Base-by-base conservation (phyloP, 495 filamentous ascomycete genomes). In the Sphaerosporella brunnea region DNA sequence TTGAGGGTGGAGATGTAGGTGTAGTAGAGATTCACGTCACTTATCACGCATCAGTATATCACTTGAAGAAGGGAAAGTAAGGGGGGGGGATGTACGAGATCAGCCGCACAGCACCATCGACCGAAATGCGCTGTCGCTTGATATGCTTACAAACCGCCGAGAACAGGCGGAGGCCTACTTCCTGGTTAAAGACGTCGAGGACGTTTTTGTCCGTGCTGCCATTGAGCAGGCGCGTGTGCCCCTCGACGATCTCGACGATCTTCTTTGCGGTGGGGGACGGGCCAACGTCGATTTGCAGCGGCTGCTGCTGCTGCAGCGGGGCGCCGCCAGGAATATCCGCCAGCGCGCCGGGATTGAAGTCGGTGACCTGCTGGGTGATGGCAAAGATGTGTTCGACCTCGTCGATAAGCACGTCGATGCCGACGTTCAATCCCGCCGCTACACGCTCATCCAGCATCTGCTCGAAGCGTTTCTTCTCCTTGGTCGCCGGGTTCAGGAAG, bases 401-500 rank as follows among this genome's bases (percentile, higher is more conserved):
- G 53, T 90, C 85, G 80, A 99, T 95, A 40, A 99, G 73, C 23
- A 94, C 92, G 57, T 96, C 87, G 54, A 99, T 95, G 45, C 92
- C 92, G 66, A 90, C 92, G 60, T 93, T 94, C 51, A 99, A 66
- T 5, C 92, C 92, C 23, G 90, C 85, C 1, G 92, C 92, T 18
- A 99, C 92, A 43, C 83, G 79, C 65, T 96, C 92, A 60, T 99
- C 92, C 8, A 99, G 77, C 80, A 94, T 93, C 64, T 96, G 87
- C 68, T 99, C 92, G 51, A 99, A 99, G 38, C 81, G 84, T 65
- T 94, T 96, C 73, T 99, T 99, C 54, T 88, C 86, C 52, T 92
- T 78, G 16, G 78, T 79, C 0, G 86, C 83, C 3, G 86, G 84
- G 56, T 90, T 83, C 26, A 99, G 66, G 58, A 96, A 99, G 63